These are phyloP conservation scores for Pseudonectria buxi DNA, from an alignment of 2,329 filamentous ascomycete species.

Conservation along the genomic window DNA sequence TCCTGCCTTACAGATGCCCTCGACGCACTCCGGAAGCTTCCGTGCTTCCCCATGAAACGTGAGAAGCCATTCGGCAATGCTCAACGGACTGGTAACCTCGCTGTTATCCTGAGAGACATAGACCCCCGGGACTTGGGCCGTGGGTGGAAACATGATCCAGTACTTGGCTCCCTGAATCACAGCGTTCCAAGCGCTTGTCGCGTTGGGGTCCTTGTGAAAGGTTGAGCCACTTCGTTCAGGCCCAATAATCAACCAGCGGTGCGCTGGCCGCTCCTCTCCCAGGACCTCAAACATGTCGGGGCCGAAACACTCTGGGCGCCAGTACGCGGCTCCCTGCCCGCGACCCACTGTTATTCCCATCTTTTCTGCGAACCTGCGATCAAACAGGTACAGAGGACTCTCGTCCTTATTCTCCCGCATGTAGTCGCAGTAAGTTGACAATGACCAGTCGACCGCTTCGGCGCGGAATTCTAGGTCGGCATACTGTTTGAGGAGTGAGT, in stretches of 20 bases:
- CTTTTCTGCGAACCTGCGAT: slow-evolving; percentile 78
- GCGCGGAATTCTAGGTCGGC: slow-evolving; percentile 68
- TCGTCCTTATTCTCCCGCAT: slow-evolving; percentile 76
- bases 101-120: slow-evolving; percentile 84
- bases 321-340: slow-evolving; percentile 54
- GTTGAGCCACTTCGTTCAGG: slow-evolving; percentile 83
- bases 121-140: slow-evolving; percentile 74
- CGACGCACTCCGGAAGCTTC: slow-evolving; percentile 65
- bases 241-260: slow-evolving; percentile 88
- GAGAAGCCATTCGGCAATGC: slow-evolving; percentile 94
- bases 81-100: slow-evolving; percentile 88
- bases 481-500: slow-evolving; percentile 59
- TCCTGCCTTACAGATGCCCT: slow-evolving; percentile 76
- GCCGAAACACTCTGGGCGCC: slow-evolving; percentile 77
- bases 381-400: slow-evolving; percentile 88
- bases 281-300: slow-evolving; percentile 79
- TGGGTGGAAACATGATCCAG: slow-evolving; percentile 96
- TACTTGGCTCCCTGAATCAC: slow-evolving; percentile 87
- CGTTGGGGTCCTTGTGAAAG: slow-evolving; percentile 81
- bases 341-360: slow-evolving; percentile 64
- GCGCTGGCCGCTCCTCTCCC: slow-evolving; percentile 71
- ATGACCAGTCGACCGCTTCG: slow-evolving; percentile 88
- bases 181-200: slow-evolving; percentile 84
- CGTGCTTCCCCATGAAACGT: slow-evolving; percentile 83
- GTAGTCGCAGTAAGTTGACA: slow-evolving; percentile 75